Percentiles rank a stretch among this genome's conserved stretches.
These are phyloP conservation scores for Xanthoconium stramineum DNA, from an alignment of 768 basidiomycete genomes.

Conservation along the genomic window DNA sequence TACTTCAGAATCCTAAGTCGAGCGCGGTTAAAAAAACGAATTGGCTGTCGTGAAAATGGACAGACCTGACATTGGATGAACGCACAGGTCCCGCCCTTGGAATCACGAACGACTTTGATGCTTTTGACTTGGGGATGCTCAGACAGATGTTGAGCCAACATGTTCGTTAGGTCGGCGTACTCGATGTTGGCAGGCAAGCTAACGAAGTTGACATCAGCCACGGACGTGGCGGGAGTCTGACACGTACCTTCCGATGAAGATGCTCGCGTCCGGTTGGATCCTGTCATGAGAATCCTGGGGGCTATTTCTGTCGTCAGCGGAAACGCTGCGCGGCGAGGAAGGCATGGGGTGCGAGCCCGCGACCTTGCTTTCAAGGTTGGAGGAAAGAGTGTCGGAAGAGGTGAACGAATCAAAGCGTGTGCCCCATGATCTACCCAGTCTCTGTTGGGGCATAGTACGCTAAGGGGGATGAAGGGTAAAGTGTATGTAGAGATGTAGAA, in stretches of 20 bases:
- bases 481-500: slow-evolving; percentile 19
- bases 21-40: not conserved
- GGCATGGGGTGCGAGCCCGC: slow-evolving; percentile 8
- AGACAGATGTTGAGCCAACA: slow-evolving; percentile 66
- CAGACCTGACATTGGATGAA: slow-evolving; percentile 83
- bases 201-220: slow-evolving; percentile 10
- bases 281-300: slow-evolving; percentile 38
- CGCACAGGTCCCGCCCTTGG: slow-evolving; percentile 75
- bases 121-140: slow-evolving; percentile 62
- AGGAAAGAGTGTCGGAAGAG: slow-evolving; percentile 46
- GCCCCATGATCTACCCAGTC: slow-evolving; percentile 56
- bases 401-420: slow-evolving; percentile 68
- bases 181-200: slow-evolving; percentile 73
- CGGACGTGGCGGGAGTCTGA: not conserved
- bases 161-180: slow-evolving; percentile 53
- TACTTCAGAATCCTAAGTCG: slow-evolving; percentile 49
- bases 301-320: slow-evolving; percentile 31
- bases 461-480: slow-evolving; percentile 12
- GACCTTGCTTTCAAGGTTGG: slow-evolving; percentile 24
- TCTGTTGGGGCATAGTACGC: slow-evolving; percentile 44
- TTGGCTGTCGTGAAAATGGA: not conserved
- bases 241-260: slow-evolving; percentile 79
- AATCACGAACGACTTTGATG: slow-evolving; percentile 70
- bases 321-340: slow-evolving; percentile 15
- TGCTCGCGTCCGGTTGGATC: slow-evolving; percentile 70